Conservation (phyloP, 129 eudicot genomes). For the Smallanthus sonchifolius region DNA sequence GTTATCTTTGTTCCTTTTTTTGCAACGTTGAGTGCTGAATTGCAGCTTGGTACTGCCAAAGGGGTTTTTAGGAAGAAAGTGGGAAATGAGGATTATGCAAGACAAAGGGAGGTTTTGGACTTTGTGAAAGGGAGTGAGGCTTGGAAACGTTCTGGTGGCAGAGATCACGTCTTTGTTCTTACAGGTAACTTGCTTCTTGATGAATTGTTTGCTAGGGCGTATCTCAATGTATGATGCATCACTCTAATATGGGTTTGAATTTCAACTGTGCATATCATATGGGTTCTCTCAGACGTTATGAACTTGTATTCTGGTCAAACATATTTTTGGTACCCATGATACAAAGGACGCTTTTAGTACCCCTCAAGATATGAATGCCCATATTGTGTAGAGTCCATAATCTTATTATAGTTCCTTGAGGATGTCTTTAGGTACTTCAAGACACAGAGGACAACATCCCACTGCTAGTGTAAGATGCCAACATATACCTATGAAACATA, state of each 20-base stretch:
- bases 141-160: constrained; percentile 87
- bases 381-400: not conserved
- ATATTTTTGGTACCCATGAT: too few relatives aligned
- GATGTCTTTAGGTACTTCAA: not conserved
- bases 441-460: not conserved
- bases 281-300: not conserved
- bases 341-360: too few relatives aligned
- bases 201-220: not conserved
- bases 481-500: not conserved
- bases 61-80: constrained; percentile 79
- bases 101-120: constrained; percentile 83
- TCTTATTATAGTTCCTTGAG: not conserved
- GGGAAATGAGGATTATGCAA: constrained; percentile 81
- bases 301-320: too few relatives aligned
- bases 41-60: constrained; percentile 71
- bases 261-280: not conserved
- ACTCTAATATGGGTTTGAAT: not conserved
- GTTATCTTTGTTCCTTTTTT: constrained; percentile 91
- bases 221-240: not conserved
- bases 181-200: constrained; percentile 51
- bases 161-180: constrained; percentile 88
- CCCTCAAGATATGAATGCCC: not conserved
- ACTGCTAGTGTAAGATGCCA: not conserved
- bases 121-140: constrained; percentile 66
- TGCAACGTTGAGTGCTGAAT: constrained; percentile 86